Percentiles rank a stretch among this genome's conserved stretches.
These are phyloP conservation scores for Lathyrus aphaca DNA, from an alignment of 306 rosid species.

Conservation along the genomic window DNA sequence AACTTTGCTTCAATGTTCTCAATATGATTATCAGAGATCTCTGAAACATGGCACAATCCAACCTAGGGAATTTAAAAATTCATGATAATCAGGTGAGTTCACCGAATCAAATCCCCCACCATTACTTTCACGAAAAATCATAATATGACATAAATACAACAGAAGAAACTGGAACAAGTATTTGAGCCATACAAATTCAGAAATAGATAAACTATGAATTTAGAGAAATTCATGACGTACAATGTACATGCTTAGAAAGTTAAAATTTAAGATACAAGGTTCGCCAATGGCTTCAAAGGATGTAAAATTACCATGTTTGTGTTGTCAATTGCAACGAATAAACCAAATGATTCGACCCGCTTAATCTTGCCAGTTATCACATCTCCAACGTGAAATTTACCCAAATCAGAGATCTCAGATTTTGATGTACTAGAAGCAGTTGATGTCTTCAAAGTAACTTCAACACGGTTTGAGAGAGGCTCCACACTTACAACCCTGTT, in stretches of 20 bases:
- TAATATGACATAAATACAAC: constrained; percentile 11
- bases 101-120: constrained; percentile 6
- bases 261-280: constrained; percentile 30
- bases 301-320: constrained; percentile 59
- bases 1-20: constrained; percentile 65
- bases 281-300: constrained; percentile 30
- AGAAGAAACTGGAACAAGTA: constrained; percentile 8
- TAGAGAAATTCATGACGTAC: neutral
- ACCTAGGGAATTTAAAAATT: constrained; percentile 54
- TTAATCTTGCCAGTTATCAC: constrained; percentile 74
- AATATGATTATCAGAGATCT: constrained; percentile 68
- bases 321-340: constrained; percentile 75
- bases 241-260: neutral
- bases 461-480: constrained; percentile 82
- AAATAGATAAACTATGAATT: constrained; percentile 13
- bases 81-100: constrained; percentile 28
- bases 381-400: constrained; percentile 68
- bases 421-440: constrained; percentile 40
- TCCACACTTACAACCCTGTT: constrained; percentile 87
- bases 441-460: constrained; percentile 77
- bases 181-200: constrained; percentile 10
- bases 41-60: constrained; percentile 88
- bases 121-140: constrained; percentile 1
- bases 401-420: constrained; percentile 54
- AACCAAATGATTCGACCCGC: constrained; percentile 87